Evolutionary conservation across 805 yeast species (phyloP).

Genomic region (Wickerhamomyces tratensis): DNA sequence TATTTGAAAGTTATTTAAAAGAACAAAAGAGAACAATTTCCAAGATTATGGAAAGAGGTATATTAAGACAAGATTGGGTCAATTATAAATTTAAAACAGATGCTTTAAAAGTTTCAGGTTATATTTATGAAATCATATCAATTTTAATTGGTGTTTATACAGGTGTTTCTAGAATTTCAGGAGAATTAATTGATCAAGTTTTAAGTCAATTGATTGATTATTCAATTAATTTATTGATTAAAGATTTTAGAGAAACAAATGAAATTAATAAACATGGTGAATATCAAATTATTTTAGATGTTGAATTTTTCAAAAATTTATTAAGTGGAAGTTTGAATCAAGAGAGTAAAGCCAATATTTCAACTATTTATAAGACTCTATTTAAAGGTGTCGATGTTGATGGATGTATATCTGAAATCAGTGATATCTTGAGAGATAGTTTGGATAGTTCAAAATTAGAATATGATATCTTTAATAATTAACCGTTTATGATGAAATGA

Average conservation of each 20-base stretch:
- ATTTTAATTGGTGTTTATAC: conserved; percentile 42
- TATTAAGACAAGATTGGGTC: conserved; percentile 34
- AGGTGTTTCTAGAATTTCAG: conserved; percentile 37
- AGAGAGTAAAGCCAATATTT: background rate
- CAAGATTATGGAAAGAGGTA: conserved; percentile 31
- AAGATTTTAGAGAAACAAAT: conserved; percentile 32
- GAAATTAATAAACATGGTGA: conserved; percentile 35
- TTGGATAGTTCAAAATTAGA: conserved; percentile 11
- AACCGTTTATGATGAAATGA: no score
- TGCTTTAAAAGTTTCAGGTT: conserved; percentile 30
- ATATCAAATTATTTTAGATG: conserved; percentile 42
- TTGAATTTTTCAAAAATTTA: conserved; percentile 35
- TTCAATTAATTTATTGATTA: conserved; percentile 26
- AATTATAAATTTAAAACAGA: conserved; percentile 19
- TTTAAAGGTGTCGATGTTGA: background rate
- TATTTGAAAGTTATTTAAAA: conserved; percentile 44
- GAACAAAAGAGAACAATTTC: conserved; percentile 32
- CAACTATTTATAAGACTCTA: no score
- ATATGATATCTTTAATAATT: conserved; percentile 12
- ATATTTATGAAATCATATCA: conserved; percentile 39
- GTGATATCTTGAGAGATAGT: background rate
- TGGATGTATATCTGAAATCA: background rate
- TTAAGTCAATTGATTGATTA: conserved; percentile 35
- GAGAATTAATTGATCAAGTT: conserved; percentile 33
- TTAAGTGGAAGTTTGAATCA: background rate